Evolutionary conservation across 2,329 filamentous ascomycete species (phyloP).

Genomic region (Fusarium subtropicale): DNA sequence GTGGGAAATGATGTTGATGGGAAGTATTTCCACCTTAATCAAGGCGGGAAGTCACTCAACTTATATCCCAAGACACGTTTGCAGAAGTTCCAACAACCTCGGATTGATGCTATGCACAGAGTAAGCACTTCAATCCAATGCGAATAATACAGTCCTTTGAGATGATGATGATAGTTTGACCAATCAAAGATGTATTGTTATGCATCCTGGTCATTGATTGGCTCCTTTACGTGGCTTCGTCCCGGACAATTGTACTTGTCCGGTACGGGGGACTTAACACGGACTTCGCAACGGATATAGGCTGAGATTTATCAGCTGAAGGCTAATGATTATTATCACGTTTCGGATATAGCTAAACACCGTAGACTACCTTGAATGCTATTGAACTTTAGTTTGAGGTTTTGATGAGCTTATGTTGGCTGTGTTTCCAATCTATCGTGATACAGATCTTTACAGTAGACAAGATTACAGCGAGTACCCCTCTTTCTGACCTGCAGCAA

Average conservation of each 20-base stretch:
- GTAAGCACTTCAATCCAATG: not conserved
- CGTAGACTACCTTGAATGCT: not conserved
- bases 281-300: slow-evolving; percentile 12
- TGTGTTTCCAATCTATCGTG: not conserved
- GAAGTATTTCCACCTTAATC: not conserved
- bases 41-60: not conserved
- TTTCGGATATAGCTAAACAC: not conserved
- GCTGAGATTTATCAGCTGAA: not conserved
- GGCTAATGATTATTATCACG: not conserved
- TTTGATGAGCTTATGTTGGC: too few species aligned
- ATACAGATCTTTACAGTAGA: not conserved
- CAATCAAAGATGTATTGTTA: slow-evolving; percentile 26
- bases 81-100: not conserved
- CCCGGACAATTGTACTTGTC: slow-evolving; percentile 23
- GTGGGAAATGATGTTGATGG: not conserved
- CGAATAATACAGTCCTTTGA: not conserved
- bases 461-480: not conserved
- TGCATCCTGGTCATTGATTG: slow-evolving; percentile 15
- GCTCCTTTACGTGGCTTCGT: not conserved
- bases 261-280: slow-evolving; percentile 8
- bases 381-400: not conserved
- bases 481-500: not conserved
- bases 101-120: not conserved
- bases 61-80: slow-evolving; percentile 15
- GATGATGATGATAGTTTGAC: not conserved